Evolutionary conservation across 768 basidiomycete species (phyloP).

Genomic region (Auricularia sp.): DNA sequence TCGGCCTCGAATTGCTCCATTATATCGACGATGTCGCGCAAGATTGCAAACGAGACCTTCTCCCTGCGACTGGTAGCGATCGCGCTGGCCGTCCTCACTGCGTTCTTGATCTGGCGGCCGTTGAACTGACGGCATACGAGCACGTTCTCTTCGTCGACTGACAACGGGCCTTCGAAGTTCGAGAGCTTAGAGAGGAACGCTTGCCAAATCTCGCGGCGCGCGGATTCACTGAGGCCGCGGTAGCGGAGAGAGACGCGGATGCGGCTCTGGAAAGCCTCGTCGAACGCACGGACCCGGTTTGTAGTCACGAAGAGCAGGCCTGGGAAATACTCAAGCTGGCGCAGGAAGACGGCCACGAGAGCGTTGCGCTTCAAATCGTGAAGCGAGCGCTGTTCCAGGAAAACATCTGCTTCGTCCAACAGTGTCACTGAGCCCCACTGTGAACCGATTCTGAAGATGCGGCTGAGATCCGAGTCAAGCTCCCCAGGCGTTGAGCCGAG

Average conservation of each 20-base stretch:
- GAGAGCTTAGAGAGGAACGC: slow-evolving; percentile 41
- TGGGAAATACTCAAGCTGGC: slow-evolving; percentile 23
- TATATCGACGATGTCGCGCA: slow-evolving; percentile 7
- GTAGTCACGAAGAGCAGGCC: slow-evolving; percentile 33
- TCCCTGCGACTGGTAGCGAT: slow-evolving; percentile 41
- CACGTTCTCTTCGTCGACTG: slow-evolving; percentile 31
- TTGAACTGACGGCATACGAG: slow-evolving; percentile 46
- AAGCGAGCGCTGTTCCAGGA: slow-evolving; percentile 57
- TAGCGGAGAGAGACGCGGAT: slow-evolving; percentile 41
- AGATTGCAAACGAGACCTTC: slow-evolving; percentile 37
- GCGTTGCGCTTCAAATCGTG: slow-evolving; percentile 58
- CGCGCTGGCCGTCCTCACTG: slow-evolving; percentile 52
- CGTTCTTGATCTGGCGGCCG: slow-evolving; percentile 62
- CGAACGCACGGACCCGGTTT: slow-evolving; percentile 28
- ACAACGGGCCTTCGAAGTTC: slow-evolving; percentile 21
- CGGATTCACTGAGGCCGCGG: slow-evolving; percentile 41
- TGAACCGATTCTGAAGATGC: slow-evolving; percentile 23
- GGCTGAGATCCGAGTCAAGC: slow-evolving; percentile 20
- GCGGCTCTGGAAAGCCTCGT: slow-evolving; percentile 25
- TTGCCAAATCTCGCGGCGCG: slow-evolving; percentile 51
- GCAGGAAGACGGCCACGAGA: slow-evolving; percentile 56
- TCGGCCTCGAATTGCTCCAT: slow-evolving; percentile 40
- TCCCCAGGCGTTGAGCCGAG: slow-evolving; percentile 23
- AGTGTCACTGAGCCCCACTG: slow-evolving; percentile 26
- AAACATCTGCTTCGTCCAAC: slow-evolving; percentile 48